Evolutionary conservation across 306 rosid species (phyloP), one percentile per base, ranked within the genome.

Genomic region (Cyclanthera cordifolia): DNA sequence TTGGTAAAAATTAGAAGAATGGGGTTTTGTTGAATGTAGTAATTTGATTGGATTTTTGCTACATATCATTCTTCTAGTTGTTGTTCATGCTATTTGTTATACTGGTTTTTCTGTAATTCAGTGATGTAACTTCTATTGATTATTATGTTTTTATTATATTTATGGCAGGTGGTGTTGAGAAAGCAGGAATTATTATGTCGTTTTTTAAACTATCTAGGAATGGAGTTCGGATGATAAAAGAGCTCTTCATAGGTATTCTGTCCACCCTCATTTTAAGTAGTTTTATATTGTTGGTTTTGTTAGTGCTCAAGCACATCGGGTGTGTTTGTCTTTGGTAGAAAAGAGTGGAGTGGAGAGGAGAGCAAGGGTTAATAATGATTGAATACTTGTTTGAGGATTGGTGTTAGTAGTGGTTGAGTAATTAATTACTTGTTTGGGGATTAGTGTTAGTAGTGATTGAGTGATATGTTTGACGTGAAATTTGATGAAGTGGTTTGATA

Each of bases 151-250:
- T 39, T 43, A 20, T 23, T 1, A 20, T 63, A 20, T 39, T 37
- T 63, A 10, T 63, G 10, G 69, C 69, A 39, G 69, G 48, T 63
- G 51, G 27, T 59, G 13, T 64, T 61, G 52, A 12, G 21, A 43
- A 41, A 21, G 53, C 30, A 64, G 51, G 34, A 43, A 0, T 2
- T 4, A 63, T 63, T 21, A 63, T 63, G 69, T 63, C 52, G 50
- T 20, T 63, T 20, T 63, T 21, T 41, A 63, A 63, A 39, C 30
- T 63, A 41, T 63, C 69, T 41, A 63, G 69, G 6, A 63, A 21
- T 63, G 69, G 69, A 20, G 69, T 63, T 41, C 49, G 52, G 34
- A 63, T 63, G 69, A 41, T 63, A 20, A 63, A 63, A 63, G 30
- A 21, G 13, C 69, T 61, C 32, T 41, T 39, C n/a, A 14, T 12